Evolutionary conservation across 1,284 basidiomycete genomes (phyloP), one percentile per base, ranked within the genome.

Genomic region (Trametes versicolor): DNA sequence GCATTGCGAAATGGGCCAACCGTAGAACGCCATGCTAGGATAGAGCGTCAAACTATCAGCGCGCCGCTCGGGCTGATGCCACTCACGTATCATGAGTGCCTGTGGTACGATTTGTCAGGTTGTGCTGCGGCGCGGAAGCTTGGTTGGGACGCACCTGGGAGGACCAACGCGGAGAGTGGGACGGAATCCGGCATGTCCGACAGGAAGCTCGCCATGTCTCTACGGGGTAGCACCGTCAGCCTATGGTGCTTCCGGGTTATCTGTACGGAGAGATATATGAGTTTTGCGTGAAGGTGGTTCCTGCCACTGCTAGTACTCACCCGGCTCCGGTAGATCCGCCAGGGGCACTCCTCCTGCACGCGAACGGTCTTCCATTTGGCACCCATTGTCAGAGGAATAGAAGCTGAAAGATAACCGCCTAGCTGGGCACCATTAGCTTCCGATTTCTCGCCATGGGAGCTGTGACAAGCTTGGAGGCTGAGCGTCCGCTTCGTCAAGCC

Each of bases 1-100:
- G 71, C 92, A 93, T 72, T 93, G 90, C 0, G 90, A 88, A 45
- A 93, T 80, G 1, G 91, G 92, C 89, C 91, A 94, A 15, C 92
- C 91, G 70, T 92, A 89, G 70, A 93, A 86, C 4, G 91, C 89
- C 85, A 93, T 89, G n/a, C 88, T 90, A 43, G 21, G 41, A 21
- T 27, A 39, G 25, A 54, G 13, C n/a, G 34, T 57, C 19, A 41
- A 36, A 4, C 9, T 13, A 13, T 19, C 12, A 5, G 10, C n/a
- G 23, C 12, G 21, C 12, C 13, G 17, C 25, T 6, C 29, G 2
- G 21, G 41, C 13, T 13, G 47, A 45, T 9, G 13, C 13, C 15
- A 80, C 86, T 63, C 76, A 91, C 84, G 88, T 87, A 75, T 93
- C 89, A 72, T 92, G 91, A 7, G 90, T 93, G 36, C 89, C 88